phyloP scores from a whole-genome alignment of 768 basidiomycete genomes.

The Crassisporium funariophilum region DNA sequence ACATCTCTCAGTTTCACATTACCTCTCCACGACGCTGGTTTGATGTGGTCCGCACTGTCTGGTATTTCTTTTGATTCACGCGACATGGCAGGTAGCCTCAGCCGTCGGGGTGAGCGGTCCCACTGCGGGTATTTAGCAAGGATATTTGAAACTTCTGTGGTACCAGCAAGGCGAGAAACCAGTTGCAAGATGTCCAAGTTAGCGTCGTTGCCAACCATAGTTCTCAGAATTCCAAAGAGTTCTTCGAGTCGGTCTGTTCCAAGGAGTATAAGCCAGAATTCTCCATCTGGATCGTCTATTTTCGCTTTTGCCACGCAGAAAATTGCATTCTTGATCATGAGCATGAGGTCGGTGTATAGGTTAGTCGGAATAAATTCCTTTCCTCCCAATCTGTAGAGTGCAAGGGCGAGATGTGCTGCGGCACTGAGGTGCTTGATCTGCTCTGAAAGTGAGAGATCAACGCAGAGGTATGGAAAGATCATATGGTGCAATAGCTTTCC shows the following conservation, averaged over 20 bases:
- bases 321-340: too few species aligned
- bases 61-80: slow-evolving; percentile 21
- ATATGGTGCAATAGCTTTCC: slow-evolving; percentile 16
- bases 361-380: too few species aligned
- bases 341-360: too few species aligned
- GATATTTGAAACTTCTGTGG: slow-evolving; percentile 32
- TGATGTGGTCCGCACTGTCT: slow-evolving; percentile 30
- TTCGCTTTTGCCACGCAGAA: slow-evolving; percentile 33
- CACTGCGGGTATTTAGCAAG: slow-evolving; percentile 36
- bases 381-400: too few species aligned
- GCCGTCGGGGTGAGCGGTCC: slow-evolving; percentile 32
- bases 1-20: slow-evolving; percentile 25
- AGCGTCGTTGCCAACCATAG: slow-evolving; percentile 33
- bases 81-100: slow-evolving; percentile 26
- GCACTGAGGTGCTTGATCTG: too few species aligned
- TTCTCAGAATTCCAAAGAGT: slow-evolving; percentile 32
- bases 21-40: slow-evolving; percentile 31
- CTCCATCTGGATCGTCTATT: slow-evolving; percentile 26
- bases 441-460: slow-evolving; percentile 22
- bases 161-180: slow-evolving; percentile 23
- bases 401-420: too few species aligned
- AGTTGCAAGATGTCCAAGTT: slow-evolving; percentile 27
- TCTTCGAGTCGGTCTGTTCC: slow-evolving; percentile 37
- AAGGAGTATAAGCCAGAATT: slow-evolving; percentile 35
- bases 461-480: slow-evolving; percentile 26